Evolutionary conservation across 2,329 filamentous ascomycete genomes (phyloP).

Genomic region (Fusarium scirpi): DNA sequence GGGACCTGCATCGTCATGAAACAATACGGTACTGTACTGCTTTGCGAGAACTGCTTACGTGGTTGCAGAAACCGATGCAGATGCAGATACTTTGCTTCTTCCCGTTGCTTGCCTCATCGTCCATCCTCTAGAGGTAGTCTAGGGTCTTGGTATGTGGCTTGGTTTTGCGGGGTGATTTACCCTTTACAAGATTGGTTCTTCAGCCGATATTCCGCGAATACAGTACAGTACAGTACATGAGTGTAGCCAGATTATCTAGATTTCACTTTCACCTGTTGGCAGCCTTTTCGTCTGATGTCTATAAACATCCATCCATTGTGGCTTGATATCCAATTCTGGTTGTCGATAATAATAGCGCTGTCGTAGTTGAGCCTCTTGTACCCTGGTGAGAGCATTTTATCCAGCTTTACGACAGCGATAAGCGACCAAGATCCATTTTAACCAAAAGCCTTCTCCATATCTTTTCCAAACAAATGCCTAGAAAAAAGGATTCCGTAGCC

Average conservation of each 20-base stretch:
- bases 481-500: neutral
- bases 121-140: neutral
- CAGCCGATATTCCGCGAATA: neutral
- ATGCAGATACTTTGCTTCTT: conserved; percentile 27
- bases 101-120: conserved; percentile 1
- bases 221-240: neutral
- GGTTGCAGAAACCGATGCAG: neutral
- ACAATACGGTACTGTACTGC: conserved; percentile 6
- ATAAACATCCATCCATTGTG: neutral
- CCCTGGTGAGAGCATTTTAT: neutral
- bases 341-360: conserved; percentile 1
- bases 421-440: conserved; percentile 27
- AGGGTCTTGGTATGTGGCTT: conserved; percentile 6
- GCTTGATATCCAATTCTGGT: neutral
- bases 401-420: conserved; percentile 18
- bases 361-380: neutral
- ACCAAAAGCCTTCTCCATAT: conserved; percentile 2
- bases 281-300: neutral
- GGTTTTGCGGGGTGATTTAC: conserved; percentile 33
- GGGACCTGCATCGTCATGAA: conserved; percentile 31
- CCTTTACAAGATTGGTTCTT: conserved; percentile 23
- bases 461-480: neutral
- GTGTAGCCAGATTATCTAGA: neutral
- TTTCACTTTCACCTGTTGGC: neutral
- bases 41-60: conserved; percentile 27